These are phyloP conservation scores for Volvox reticuliferus DNA, from an alignment of 139 green algal species.

Conservation along the genomic window DNA sequence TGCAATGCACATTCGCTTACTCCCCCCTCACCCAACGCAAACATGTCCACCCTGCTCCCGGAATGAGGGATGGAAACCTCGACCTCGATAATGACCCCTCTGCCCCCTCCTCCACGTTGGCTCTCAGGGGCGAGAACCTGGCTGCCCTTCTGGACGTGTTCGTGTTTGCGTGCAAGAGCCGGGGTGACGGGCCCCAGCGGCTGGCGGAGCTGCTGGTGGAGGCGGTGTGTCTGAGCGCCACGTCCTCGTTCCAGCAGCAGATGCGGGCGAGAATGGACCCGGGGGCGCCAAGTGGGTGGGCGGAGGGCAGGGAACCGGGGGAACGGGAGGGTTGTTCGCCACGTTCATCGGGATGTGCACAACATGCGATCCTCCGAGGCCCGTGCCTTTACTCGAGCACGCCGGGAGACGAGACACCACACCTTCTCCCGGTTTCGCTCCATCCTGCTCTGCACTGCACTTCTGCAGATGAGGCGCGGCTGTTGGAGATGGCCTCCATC, in stretches of 20 bases:
- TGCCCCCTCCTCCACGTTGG: not conserved
- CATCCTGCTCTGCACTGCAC: not conserved
- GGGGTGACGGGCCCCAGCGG: slow-evolving; percentile 8
- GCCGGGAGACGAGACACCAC: no score
- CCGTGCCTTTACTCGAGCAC: no score
- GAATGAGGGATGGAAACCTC: no score
- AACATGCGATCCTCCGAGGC: no score
- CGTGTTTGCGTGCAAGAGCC: slow-evolving; percentile 34
- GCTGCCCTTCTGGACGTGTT: slow-evolving; percentile 55
- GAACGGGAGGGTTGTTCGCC: not conserved
- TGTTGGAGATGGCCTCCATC: slow-evolving; percentile 30
- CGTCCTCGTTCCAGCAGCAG: not conserved
- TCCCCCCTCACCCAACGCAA: no score
- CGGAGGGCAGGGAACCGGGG: not conserved
- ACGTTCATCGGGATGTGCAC: no score
- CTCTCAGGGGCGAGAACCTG: slow-evolving; percentile 17
- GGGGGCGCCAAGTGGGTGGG: not conserved
- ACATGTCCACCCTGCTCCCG: not conserved
- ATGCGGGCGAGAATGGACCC: not conserved
- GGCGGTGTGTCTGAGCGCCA: slow-evolving; percentile 5
- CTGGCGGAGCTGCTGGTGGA: slow-evolving; percentile 38
- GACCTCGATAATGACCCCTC: not conserved
- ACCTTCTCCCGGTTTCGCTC: no score
- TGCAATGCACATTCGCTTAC: no score
- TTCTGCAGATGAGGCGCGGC: slow-evolving; percentile 11